These are phyloP conservation scores for Pestalotiopsis sp. DNA, from an alignment of 2,329 filamentous ascomycete genomes.

Conservation along the genomic window DNA sequence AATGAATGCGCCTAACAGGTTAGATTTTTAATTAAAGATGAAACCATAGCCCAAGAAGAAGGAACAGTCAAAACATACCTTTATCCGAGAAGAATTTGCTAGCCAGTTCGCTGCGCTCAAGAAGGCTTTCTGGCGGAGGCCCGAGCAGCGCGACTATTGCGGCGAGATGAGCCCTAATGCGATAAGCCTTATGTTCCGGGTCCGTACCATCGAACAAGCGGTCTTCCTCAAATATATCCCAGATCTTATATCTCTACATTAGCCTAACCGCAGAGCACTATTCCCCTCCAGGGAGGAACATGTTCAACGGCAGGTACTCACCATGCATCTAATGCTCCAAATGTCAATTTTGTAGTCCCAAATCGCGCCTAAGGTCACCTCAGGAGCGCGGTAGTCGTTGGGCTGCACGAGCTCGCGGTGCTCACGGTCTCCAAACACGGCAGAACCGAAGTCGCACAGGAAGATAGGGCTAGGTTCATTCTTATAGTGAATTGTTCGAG, in stretches of 20 bases:
- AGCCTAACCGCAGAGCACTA: not conserved
- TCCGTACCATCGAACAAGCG: slow-evolving; percentile 46
- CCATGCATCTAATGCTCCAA: slow-evolving; percentile 56
- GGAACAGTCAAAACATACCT: not conserved
- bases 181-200: slow-evolving; percentile 39
- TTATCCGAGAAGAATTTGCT: not conserved
- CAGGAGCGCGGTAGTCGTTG: slow-evolving; percentile 42
- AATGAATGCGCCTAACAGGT: no score
- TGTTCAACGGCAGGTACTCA: slow-evolving; percentile 28
- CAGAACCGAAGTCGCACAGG: slow-evolving; percentile 54
- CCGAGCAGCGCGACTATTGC: slow-evolving; percentile 51
- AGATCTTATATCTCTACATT: slow-evolving; percentile 38
- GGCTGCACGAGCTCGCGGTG: slow-evolving; percentile 43
- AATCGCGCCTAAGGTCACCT: slow-evolving; percentile 48
- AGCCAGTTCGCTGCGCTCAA: slow-evolving; percentile 17
- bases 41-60: no score
- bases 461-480: slow-evolving; percentile 33
- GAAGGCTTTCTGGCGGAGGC: slow-evolving; percentile 38
- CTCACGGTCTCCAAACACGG: slow-evolving; percentile 34
- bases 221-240: slow-evolving; percentile 50
- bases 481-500: slow-evolving; percentile 34
- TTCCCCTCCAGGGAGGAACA: not conserved
- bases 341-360: slow-evolving; percentile 54
- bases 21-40: no score
- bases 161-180: slow-evolving; percentile 48